A percentile compares a stretch with the other conserved stretches of the same genome.
These are phyloP conservation scores for Verruconis gallopava DNA, from an alignment of 2,329 filamentous ascomycete species.

Conservation along the genomic window DNA sequence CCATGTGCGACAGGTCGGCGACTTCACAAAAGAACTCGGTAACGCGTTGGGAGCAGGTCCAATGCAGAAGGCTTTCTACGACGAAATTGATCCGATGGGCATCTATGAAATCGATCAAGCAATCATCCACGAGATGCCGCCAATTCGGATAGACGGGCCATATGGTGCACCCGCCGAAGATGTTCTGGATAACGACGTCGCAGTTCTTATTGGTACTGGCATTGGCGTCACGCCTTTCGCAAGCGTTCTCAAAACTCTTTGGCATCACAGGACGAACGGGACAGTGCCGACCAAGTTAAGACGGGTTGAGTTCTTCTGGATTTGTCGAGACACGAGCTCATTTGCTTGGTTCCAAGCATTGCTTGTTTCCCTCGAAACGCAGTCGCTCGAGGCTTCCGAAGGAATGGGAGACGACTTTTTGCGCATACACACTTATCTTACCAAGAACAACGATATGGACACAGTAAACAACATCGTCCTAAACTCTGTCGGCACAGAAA, in stretches of 20 bases:
- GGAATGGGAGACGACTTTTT: constrained; percentile 66
- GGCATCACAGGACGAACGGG: constrained; percentile 84
- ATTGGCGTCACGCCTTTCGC: constrained; percentile 84
- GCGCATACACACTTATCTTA: constrained; percentile 95
- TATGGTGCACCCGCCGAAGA: constrained; percentile 96
- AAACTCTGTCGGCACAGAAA: constrained; percentile 77
- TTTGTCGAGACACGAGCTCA: constrained; percentile 86
- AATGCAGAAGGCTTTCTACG: constrained; percentile 79
- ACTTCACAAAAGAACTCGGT: constrained; percentile 89
- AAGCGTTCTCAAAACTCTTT: constrained; percentile 89
- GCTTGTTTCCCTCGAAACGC: constrained; percentile 76
- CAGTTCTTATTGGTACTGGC: constrained; percentile 72
- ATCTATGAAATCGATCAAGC: constrained; percentile 97
- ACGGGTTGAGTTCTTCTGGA: constrained; percentile 97
- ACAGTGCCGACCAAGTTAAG: constrained; percentile 62
- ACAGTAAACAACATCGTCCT: constrained; percentile 94
- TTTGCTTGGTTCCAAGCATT: constrained; percentile 99
- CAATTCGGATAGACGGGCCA: constrained; percentile 80
- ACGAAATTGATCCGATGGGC: constrained; percentile 78
- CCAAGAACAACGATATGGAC: constrained; percentile 81
- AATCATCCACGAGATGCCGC: constrained; percentile 86
- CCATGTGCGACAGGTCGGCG: constrained; percentile 90
- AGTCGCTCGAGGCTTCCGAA: constrained; percentile 47
- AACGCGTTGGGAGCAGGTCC: constrained; percentile 85
- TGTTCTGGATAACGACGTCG: constrained; percentile 87